These are phyloP conservation scores for Nyctanthes arbortristis DNA, from an alignment of 257 asterid species.

Conservation along the genomic window DNA sequence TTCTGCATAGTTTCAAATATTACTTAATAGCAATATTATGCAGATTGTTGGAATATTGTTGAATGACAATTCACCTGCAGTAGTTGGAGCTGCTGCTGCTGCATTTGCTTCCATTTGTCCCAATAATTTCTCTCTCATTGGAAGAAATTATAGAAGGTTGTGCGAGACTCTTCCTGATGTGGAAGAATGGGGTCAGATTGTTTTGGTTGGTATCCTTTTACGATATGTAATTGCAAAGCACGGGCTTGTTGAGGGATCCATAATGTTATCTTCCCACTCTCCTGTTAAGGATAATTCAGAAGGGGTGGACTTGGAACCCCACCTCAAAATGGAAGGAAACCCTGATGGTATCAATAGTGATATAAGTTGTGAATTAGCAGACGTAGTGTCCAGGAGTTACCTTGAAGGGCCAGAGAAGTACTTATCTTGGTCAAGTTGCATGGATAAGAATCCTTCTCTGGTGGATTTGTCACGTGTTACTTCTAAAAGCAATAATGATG, in stretches of 20 bases:
- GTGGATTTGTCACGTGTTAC: slow-evolving; percentile 52
- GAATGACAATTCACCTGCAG: slow-evolving; percentile 90
- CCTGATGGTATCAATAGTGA: slow-evolving; percentile 32
- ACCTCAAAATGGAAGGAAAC: slow-evolving; percentile 34
- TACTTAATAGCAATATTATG: slow-evolving; percentile 28
- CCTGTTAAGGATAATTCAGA: slow-evolving; percentile 34
- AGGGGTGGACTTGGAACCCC: slow-evolving; percentile 45
- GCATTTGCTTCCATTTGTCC: slow-evolving; percentile 93
- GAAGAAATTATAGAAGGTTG: slow-evolving; percentile 74
- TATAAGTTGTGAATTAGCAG: slow-evolving; percentile 56
- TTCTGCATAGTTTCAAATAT: background rate
- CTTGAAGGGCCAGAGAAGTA: slow-evolving; percentile 95
- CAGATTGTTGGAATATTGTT: slow-evolving; percentile 83
- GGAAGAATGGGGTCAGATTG: slow-evolving; percentile 98
- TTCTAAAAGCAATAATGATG: slow-evolving; percentile 73
- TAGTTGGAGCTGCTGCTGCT: slow-evolving; percentile 98
- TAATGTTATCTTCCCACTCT: slow-evolving; percentile 54
- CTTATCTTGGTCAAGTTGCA: slow-evolving; percentile 56
- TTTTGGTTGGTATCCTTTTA: slow-evolving; percentile 75
- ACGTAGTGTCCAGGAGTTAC: slow-evolving; percentile 75
- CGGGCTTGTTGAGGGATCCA: slow-evolving; percentile 87
- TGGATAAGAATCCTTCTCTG: slow-evolving; percentile 45
- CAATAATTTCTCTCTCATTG: slow-evolving; percentile 71
- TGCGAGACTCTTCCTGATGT: slow-evolving; percentile 97
- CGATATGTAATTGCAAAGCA: slow-evolving; percentile 90